Evolutionary conservation across 2,329 filamentous ascomycete genomes (phyloP).

Genomic region (Aureobasidium sp.): DNA sequence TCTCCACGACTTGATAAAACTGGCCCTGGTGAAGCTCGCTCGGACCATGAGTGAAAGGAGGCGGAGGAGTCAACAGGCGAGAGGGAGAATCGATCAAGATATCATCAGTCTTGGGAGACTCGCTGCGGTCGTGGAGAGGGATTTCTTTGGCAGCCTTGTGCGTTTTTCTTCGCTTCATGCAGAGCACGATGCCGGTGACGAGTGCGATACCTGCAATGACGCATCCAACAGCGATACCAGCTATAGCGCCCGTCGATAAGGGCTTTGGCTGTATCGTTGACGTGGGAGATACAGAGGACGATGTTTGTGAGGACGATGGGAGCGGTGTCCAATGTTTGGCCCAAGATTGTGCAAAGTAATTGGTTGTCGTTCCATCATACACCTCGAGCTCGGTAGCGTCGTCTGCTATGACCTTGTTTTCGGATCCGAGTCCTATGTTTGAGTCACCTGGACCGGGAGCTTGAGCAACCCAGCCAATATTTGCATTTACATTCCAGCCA

Average conservation of each 20-base stretch:
- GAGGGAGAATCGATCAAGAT: background rate
- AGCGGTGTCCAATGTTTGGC: background rate
- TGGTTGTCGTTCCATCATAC: background rate
- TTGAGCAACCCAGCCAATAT: constrained; percentile 36
- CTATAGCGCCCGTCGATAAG: background rate
- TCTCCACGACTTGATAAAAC: background rate
- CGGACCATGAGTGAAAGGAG: background rate
- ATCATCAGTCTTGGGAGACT: background rate
- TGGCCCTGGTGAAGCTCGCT: background rate
- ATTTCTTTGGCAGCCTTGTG: background rate
- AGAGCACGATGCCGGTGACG: background rate
- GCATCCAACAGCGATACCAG: background rate
- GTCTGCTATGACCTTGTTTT: background rate
- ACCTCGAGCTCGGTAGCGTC: background rate
- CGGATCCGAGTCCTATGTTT: background rate
- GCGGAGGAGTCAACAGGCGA: background rate
- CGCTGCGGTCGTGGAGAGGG: background rate
- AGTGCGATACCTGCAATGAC: background rate
- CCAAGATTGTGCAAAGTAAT: background rate
- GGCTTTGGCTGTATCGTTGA: background rate
- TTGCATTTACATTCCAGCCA: constrained; percentile 33
- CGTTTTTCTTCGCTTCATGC: background rate
- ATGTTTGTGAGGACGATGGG: background rate
- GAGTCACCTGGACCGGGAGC: constrained; percentile 32
- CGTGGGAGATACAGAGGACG: background rate